phyloP scores from a whole-genome alignment of 768 basidiomycete species.

The Boletus patriciae region DNA sequence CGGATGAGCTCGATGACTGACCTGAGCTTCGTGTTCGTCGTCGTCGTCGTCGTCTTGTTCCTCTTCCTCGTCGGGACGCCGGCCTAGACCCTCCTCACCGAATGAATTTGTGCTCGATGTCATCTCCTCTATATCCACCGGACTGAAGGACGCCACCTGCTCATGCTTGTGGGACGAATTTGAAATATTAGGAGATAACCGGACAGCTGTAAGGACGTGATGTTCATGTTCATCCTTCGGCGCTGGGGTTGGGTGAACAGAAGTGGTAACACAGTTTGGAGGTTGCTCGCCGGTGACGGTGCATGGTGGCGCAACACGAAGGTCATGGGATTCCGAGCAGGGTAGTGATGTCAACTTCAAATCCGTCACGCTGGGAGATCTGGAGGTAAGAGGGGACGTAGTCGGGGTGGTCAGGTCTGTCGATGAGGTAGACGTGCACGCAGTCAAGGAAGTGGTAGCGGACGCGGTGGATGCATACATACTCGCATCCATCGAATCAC shows the following conservation, averaged over 20 bases:
- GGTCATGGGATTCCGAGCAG: not conserved
- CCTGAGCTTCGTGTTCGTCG: conserved; percentile 21
- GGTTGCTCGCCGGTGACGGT: not conserved
- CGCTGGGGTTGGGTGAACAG: not conserved
- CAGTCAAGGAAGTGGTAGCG: conserved; percentile 24
- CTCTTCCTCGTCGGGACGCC: conserved; percentile 12
- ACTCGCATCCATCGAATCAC: conserved; percentile 24
- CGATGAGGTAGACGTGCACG: conserved; percentile 22
- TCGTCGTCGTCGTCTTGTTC: conserved; percentile 16
- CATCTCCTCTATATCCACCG: conserved; percentile 11
- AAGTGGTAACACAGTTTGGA: not conserved
- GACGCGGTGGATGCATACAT: conserved; percentile 25
- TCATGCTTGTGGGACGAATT: conserved; percentile 9
- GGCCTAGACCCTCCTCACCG: conserved; percentile 6
- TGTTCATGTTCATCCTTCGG: conserved; percentile 20
- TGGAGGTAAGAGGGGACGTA: conserved; percentile 22
- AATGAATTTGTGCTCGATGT: conserved; percentile 10
- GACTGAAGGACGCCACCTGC: conserved; percentile 4
- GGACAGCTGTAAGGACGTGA: conserved; percentile 27
- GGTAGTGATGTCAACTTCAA: conserved; percentile 13
- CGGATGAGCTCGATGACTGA: not conserved
- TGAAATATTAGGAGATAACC: conserved; percentile 22
- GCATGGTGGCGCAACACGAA: not conserved
- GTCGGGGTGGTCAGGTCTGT: conserved; percentile 17
- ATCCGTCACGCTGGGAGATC: conserved; percentile 21